Conservation (phyloP, 2,329 filamentous ascomycete genomes). For the Fusarium sp. region DNA sequence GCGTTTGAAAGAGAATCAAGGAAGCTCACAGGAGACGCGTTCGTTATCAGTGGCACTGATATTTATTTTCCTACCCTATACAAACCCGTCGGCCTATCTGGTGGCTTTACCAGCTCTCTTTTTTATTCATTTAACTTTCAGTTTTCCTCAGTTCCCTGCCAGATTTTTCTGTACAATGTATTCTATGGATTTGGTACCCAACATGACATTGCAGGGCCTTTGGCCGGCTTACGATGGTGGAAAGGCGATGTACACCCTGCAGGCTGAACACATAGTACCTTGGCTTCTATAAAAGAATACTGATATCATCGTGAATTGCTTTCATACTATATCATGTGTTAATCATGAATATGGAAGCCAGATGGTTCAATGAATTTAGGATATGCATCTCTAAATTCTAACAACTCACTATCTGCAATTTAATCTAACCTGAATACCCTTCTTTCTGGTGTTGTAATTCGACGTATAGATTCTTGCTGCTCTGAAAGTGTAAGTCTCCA, state of each 20-base stretch:
- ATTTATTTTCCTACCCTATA: neutral
- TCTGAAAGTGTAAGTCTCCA: too few relatives aligned
- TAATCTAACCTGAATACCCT: too few relatives aligned
- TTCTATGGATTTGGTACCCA: constrained; percentile 2
- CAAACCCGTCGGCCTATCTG: neutral
- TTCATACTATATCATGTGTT: neutral
- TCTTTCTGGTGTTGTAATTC: too few relatives aligned
- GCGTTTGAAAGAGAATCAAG: neutral
- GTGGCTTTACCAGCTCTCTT: neutral
- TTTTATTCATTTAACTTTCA: too few relatives aligned
- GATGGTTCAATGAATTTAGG: neutral
- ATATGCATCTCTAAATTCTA: neutral
- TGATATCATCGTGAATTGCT: neutral
- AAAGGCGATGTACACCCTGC: neutral
- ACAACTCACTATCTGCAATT: neutral
- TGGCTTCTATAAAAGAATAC: neutral
- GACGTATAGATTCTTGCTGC: too few relatives aligned
- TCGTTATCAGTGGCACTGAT: too few relatives aligned
- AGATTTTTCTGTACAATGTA: too few relatives aligned
- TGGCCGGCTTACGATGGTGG: neutral
- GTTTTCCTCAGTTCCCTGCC: too few relatives aligned
- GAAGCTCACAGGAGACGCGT: constrained; percentile 5
- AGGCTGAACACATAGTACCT: neutral
- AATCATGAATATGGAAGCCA: too few relatives aligned
- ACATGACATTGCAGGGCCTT: neutral